These are phyloP conservation scores for Aspergillus leporis DNA, from an alignment of 495 filamentous ascomycete genomes.

Conservation along the genomic window DNA sequence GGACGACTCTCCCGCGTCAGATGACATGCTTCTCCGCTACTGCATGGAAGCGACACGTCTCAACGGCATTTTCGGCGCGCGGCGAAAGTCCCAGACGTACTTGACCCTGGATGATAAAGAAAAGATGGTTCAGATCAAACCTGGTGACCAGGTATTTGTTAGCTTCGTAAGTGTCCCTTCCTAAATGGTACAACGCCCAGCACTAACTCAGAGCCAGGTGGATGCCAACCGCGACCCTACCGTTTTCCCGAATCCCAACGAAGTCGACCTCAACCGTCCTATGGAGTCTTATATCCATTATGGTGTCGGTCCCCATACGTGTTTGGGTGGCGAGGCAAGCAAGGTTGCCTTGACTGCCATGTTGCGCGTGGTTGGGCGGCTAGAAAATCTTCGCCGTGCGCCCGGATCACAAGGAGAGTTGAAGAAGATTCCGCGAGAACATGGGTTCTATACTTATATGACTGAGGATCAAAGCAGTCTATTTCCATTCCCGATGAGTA, in stretches of 20 bases:
- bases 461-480: conserved; percentile 68
- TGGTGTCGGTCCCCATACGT: conserved; percentile 58
- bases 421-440: conserved; percentile 63
- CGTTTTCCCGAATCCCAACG: conserved; percentile 64
- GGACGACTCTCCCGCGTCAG: conserved; percentile 43
- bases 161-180: conserved; percentile 35
- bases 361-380: conserved; percentile 55
- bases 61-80: conserved; percentile 58
- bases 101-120: conserved; percentile 53
- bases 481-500: conserved; percentile 67
- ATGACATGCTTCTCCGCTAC: conserved; percentile 51
- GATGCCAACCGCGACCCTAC: conserved; percentile 56
- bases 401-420: conserved; percentile 67
- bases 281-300: conserved; percentile 68
- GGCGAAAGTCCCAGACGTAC: conserved; percentile 45
- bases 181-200: conserved; percentile 11
- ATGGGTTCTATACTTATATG: conserved; percentile 66
- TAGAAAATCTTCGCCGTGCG: conserved; percentile 61
- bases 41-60: conserved; percentile 59
- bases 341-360: conserved; percentile 64
- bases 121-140: conserved; percentile 45
- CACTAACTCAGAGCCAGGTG: conserved; percentile 18
- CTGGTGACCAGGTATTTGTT: conserved; percentile 53
- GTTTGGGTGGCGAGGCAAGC: conserved; percentile 60
- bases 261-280: conserved; percentile 64